Conservation (phyloP, 306 rosid species). For the Boehmeria nivea region DNA sequence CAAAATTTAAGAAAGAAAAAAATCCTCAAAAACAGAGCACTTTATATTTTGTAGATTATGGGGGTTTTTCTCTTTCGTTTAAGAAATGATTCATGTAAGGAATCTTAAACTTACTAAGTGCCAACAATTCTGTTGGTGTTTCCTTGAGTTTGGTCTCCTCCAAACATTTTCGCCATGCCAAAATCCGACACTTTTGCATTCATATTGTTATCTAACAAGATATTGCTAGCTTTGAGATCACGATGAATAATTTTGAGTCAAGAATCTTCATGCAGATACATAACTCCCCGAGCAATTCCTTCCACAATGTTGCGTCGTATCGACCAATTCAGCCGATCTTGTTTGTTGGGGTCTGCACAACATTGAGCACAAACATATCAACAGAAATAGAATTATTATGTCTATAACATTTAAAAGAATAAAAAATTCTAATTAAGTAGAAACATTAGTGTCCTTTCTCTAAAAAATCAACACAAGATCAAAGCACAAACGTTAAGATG, state of each 20-base stretch:
- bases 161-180: conserved; percentile 15
- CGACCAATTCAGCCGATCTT: conserved; percentile 21
- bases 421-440: too few relatives aligned
- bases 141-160: conserved; percentile 8
- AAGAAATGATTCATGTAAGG: neutral
- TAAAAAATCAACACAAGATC: neutral
- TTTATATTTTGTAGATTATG: too few relatives aligned
- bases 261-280: conserved; percentile 35
- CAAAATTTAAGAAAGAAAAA: too few relatives aligned
- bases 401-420: neutral
- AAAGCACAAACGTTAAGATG: neutral
- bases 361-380: too few relatives aligned
- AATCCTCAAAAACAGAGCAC: too few relatives aligned
- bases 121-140: conserved; percentile 15
- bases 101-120: conserved; percentile 6
- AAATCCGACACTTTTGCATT: conserved; percentile 35
- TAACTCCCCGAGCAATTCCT: conserved; percentile 25
- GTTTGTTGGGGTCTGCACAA: conserved; percentile 5
- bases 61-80: too few relatives aligned
- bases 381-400: neutral
- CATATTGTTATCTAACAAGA: conserved; percentile 26
- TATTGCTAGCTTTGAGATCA: conserved; percentile 31
- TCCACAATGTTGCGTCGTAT: conserved; percentile 24
- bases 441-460: too few relatives aligned
- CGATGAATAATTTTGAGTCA: conserved; percentile 32